Evolutionary conservation across 495 filamentous ascomycete species (phyloP).

Genomic region (Aspergillus affinis): DNA sequence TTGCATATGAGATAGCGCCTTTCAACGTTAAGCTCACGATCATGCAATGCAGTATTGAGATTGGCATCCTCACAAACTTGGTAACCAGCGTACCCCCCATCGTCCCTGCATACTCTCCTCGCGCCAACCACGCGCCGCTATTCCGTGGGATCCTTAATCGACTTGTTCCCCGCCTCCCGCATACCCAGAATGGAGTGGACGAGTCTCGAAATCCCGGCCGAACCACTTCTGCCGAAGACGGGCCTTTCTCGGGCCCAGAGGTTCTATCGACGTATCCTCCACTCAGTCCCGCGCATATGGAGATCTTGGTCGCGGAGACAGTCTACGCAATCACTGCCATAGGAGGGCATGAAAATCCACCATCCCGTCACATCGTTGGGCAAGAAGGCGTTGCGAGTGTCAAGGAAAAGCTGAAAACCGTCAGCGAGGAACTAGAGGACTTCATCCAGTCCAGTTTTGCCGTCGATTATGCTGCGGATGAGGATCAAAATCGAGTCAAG

Average conservation of each 20-base stretch:
- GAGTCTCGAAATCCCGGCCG: constrained; percentile 26
- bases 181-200: constrained; percentile 20
- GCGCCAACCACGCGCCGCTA: constrained; percentile 73
- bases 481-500: constrained; percentile 26
- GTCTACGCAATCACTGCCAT: constrained; percentile 88
- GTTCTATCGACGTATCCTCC: constrained; percentile 72
- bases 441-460: constrained; percentile 87
- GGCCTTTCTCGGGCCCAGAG: constrained; percentile 47
- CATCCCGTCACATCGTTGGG: constrained; percentile 90
- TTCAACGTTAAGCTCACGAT: constrained; percentile 97
- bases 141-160: constrained; percentile 77
- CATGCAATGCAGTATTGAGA: constrained; percentile 85
- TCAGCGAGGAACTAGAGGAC: constrained; percentile 93
- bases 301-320: constrained; percentile 79
- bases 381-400: constrained; percentile 85
- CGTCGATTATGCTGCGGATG: constrained; percentile 65
- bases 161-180: constrained; percentile 58
- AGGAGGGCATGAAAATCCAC: constrained; percentile 93
- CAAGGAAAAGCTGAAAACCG: constrained; percentile 94
- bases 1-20: constrained; percentile 95
- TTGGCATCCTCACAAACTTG: constrained; percentile 78
- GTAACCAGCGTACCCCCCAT: constrained; percentile 78
- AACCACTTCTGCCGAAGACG: constrained; percentile 37
- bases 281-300: constrained; percentile 59
- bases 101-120: constrained; percentile 68